These are phyloP conservation scores for Penicillium expansum DNA, from an alignment of 2,329 filamentous ascomycete species.

Conservation along the genomic window DNA sequence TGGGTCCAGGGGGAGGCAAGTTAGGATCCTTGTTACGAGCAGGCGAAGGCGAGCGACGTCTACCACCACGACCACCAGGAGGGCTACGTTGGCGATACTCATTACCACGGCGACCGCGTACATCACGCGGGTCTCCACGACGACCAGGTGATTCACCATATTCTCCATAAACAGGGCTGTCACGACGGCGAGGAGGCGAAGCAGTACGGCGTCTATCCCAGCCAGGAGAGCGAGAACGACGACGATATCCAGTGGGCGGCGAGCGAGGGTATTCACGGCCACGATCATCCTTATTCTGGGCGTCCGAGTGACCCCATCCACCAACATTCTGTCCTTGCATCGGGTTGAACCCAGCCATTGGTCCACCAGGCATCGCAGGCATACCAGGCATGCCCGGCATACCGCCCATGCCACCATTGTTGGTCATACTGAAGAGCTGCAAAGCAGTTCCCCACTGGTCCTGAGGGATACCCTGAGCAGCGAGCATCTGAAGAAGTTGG, in stretches of 20 bases:
- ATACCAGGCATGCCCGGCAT: conserved; percentile 34
- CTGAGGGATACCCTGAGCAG: conserved; percentile 70
- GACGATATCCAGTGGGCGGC: conserved; percentile 59
- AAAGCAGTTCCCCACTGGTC: conserved; percentile 69
- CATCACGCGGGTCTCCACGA: conserved; percentile 56
- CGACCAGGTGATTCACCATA: conserved; percentile 67
- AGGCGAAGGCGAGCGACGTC: conserved; percentile 63
- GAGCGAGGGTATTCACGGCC: conserved; percentile 64
- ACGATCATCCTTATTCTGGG: conserved; percentile 54
- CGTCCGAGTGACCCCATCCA: conserved; percentile 38
- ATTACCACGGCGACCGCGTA: conserved; percentile 53
- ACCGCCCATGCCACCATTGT: conserved; percentile 18
- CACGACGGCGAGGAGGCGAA: conserved; percentile 60
- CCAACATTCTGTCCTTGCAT: conserved; percentile 33
- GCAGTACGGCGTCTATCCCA: conserved; percentile 67
- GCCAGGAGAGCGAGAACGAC: conserved; percentile 76
- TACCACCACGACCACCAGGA: conserved; percentile 53
- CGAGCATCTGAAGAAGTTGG: conserved; percentile 70
- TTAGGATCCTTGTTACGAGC: conserved; percentile 41
- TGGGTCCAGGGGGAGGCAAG: conserved; percentile 55
- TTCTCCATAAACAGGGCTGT: conserved; percentile 69
- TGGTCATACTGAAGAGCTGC: conserved; percentile 48
- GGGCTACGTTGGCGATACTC: conserved; percentile 89
- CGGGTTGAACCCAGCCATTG: conserved; percentile 30
- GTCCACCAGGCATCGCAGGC: conserved; percentile 26